phyloP scores from a whole-genome alignment of 2,329 filamentous ascomycete species.

The Cladosporium colombiae region DNA sequence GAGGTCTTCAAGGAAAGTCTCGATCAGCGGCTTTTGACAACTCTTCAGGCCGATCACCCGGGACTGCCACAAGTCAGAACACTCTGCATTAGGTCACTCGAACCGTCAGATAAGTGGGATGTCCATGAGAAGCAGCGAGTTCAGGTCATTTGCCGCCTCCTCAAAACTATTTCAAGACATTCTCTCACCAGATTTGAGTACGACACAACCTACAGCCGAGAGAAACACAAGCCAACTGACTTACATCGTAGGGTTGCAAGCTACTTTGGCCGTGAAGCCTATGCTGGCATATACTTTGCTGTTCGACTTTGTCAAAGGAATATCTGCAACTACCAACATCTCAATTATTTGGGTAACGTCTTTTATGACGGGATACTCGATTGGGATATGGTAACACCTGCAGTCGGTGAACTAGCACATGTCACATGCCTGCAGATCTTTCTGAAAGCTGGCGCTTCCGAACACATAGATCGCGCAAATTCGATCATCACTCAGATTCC shows the following conservation, averaged over 20 bases:
- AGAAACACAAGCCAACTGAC: no score
- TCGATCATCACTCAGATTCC: background rate
- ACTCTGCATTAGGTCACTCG: background rate
- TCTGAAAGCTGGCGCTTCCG: background rate
- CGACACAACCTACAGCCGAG: no score
- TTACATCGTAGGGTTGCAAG: no score
- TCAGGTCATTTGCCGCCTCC: no score
- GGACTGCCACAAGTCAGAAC: background rate
- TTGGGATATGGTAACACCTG: background rate
- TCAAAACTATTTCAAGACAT: no score
- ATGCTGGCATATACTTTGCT: background rate
- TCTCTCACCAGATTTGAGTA: no score
- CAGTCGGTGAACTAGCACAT: background rate
- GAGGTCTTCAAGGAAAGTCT: background rate
- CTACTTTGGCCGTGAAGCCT: no score
- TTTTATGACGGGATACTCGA: background rate
- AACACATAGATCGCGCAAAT: background rate
- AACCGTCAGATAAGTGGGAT: no score
- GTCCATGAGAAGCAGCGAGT: no score
- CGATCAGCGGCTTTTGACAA: background rate
- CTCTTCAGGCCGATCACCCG: background rate
- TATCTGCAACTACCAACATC: background rate
- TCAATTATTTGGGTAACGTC: background rate
- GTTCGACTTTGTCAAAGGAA: background rate
- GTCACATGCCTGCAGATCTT: background rate